Base-by-base conservation (phyloP, 306 rosid genomes). In the Macrotyloma uniflorum region DNA sequence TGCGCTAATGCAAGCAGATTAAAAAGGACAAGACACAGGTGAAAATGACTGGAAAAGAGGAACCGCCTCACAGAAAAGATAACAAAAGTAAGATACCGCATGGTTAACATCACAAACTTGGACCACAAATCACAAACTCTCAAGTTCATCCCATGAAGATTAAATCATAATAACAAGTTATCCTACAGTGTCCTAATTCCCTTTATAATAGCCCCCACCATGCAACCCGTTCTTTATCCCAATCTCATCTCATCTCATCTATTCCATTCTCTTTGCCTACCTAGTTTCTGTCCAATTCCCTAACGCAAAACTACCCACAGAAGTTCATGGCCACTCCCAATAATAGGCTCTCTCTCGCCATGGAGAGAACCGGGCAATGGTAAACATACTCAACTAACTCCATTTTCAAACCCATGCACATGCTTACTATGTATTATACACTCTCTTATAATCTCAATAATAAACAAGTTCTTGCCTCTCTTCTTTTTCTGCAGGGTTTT, bases 291-390 rank as follows among this genome's bases (percentile, higher is more conserved):
- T 61, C 47, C 78, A 49, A 61, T 35, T 61, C 35, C 54, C 33
- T 33, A 51, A 62, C 24, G 74, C 26, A 54, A 50, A 51, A 32
- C 40, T 54, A 82, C 14, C 64, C 24, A 19, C 28, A 22, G 26
- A 11, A 78, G 9, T 18, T 33, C 77, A 90, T 91, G 98, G 93
- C 93, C 4, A 57, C 85, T 57, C 45, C 84, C 57, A 86, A 79
- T 83, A 86, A 61, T 18, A 61, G 67, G n/a, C 67, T 30, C 43
- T 61, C 67, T 30, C 67, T 61, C 0, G 67, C 96, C 82, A 90
- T 94, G 98, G 94, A 90, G 72, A 88, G 98, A 90, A 91, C 98
- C 0, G 96, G 91, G 24, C 97, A 91, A 46, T 94, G 98, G 98
- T 57, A 18, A 15, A 46, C 55, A 46, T 10, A 38, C 67, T 16